Evolutionary conservation across 768 basidiomycete species (phyloP).

Genomic region (Collybia nuda): DNA sequence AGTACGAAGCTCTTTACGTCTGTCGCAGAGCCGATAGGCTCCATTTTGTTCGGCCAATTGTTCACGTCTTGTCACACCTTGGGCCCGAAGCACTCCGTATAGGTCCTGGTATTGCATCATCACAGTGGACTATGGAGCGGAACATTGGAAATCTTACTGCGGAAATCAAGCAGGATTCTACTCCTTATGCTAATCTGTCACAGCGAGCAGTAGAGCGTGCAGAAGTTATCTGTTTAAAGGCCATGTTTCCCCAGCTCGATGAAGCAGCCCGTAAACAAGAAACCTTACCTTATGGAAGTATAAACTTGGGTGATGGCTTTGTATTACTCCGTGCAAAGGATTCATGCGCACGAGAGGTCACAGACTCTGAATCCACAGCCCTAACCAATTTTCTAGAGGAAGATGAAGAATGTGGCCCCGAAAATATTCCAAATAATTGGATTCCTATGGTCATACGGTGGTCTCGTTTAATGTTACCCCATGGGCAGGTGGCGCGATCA

Average conservation of each 20-base stretch:
- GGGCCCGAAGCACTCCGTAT: conserved; percentile 1
- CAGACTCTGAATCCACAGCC: not conserved
- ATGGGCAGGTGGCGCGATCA: conserved; percentile 20
- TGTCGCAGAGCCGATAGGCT: conserved; percentile 19
- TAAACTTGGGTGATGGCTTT: conserved; percentile 19
- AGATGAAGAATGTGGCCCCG: not conserved
- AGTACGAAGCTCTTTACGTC: conserved; percentile 35
- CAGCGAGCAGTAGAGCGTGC: conserved; percentile 8
- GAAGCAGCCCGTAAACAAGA: not conserved
- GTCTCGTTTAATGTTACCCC: conserved; percentile 15
- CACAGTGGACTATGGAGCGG: conserved; percentile 12
- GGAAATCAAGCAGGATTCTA: conserved; percentile 18
- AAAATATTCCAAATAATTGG: conserved; percentile 6
- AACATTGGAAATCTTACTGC: conserved; percentile 9
- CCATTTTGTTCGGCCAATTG: conserved; percentile 30
- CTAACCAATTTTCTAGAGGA: not conserved
- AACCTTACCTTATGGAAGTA: conserved; percentile 8
- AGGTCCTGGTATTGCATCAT: conserved; percentile 8
- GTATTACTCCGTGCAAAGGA: conserved; percentile 18
- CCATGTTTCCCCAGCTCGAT: conserved; percentile 18
- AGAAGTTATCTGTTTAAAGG: conserved; percentile 20
- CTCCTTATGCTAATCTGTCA: conserved; percentile 20
- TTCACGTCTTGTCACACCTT: conserved; percentile 23
- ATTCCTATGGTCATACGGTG: conserved; percentile 10
- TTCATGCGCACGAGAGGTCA: conserved; percentile 1